These are phyloP conservation scores for Calonectria naviculata DNA, from an alignment of 2,329 filamentous ascomycete genomes.

Conservation along the genomic window DNA sequence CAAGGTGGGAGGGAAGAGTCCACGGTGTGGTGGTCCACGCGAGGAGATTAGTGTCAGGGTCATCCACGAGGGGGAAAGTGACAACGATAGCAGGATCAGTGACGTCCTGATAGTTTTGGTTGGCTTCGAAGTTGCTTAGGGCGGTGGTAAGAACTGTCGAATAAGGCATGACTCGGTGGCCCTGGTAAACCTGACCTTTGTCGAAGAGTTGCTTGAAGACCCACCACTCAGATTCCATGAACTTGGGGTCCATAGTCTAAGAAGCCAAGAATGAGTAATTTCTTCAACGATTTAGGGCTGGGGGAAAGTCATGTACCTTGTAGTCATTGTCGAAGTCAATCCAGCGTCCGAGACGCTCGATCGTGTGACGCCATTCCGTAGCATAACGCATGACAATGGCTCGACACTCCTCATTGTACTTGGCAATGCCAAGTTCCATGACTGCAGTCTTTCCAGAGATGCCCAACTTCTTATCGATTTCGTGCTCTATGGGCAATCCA, in stretches of 20 bases:
- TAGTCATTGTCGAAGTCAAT: conserved; percentile 99
- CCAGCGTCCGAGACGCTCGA: conserved; percentile 92
- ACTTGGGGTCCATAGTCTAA: conserved; percentile 90
- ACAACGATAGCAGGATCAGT: conserved; percentile 92
- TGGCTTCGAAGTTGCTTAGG: conserved; percentile 92
- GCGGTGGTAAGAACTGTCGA: conserved; percentile 91
- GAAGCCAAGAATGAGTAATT: conserved; percentile 17
- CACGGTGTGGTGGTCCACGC: conserved; percentile 92
- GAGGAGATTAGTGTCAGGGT: conserved; percentile 79
- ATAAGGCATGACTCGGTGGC: conserved; percentile 94
- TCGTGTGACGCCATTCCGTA: conserved; percentile 86
- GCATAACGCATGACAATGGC: conserved; percentile 95
- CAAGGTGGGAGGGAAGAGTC: conserved; percentile 86
- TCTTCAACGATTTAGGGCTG: not conserved
- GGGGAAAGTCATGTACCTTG: conserved; percentile 66
- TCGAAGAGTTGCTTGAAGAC: conserved; percentile 94
- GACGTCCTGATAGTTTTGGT: conserved; percentile 94
- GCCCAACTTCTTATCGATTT: conserved; percentile 96
- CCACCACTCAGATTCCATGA: conserved; percentile 99
- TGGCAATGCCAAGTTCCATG: conserved; percentile 83
- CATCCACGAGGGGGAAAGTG: conserved; percentile 84
- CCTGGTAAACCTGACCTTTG: conserved; percentile 89
- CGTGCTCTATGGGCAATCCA: conserved; percentile 93
- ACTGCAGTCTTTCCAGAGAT: conserved; percentile 91
- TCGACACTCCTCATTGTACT: conserved; percentile 92